Percentiles rank a stretch among this genome's conserved stretches.
Conservation (phyloP, 2,329 filamentous ascomycete species). For the Chrysosporium queenslandicum region DNA sequence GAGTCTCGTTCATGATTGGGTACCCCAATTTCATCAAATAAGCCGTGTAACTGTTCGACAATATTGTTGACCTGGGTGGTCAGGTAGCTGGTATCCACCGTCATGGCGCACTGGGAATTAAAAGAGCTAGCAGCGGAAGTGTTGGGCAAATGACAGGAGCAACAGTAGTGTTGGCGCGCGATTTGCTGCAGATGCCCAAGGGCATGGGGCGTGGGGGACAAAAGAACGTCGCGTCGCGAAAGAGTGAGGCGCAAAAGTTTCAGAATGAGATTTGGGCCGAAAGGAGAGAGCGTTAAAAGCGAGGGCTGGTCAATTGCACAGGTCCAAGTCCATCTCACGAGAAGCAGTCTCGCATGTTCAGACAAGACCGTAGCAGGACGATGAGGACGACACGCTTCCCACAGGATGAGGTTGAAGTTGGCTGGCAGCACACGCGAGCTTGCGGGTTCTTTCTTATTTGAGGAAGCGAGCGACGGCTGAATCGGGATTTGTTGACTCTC, state of each 20-base stretch:
- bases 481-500: conserved; percentile 23
- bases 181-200: not conserved
- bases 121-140: not conserved
- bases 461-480: no score
- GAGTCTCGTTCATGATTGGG: conserved; percentile 81
- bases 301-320: conserved; percentile 9
- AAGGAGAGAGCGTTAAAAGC: not conserved
- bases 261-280: not conserved
- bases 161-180: not conserved
- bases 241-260: conserved; percentile 10
- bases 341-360: conserved; percentile 10
- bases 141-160: not conserved
- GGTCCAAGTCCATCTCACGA: conserved; percentile 10
- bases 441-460: not conserved
- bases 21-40: conserved; percentile 98
- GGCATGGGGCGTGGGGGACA: not conserved
- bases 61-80: conserved; percentile 92
- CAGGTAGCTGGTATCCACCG: conserved; percentile 85
- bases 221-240: conserved; percentile 2
- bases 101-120: conserved; percentile 23
- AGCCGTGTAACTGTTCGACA: conserved; percentile 80
- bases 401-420: not conserved
- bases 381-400: no score
- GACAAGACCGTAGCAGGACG: no score
- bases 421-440: not conserved